Base-by-base conservation (phyloP, 1,284 basidiomycete species). In the Inonotus hispidus region DNA sequence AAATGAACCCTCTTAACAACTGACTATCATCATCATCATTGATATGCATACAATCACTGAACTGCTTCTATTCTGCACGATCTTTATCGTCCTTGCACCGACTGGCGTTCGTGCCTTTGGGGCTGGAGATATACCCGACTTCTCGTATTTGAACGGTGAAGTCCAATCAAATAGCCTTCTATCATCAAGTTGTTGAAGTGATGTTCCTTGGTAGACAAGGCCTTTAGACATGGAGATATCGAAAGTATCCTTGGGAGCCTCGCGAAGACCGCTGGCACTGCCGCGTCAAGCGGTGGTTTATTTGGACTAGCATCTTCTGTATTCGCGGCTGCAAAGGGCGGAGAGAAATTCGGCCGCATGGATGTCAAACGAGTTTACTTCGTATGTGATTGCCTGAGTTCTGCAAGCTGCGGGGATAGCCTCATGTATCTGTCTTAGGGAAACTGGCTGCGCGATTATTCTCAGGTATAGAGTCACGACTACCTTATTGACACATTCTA, bases 191-290 rank as follows among this genome's bases (percentile, higher is more conserved):
- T 25, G 10, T 16, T 29, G 21, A 32, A 19, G 39, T 19, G 25
- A 32, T 54, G 21, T 56, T 45, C 53, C 38, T 54, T 16, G 39
- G 56, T 52, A 84, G 83, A 81, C 71, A 88, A 87, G 71, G 87
- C 87, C 0, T 90, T 85, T 73, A 78, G 87, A 58, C 88, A 90
- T 76, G 87, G 88, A 14, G 88, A 91, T 68, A 89, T 90, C 60
- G 83, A 85, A 72, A 80, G 79, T 64, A 78, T 84, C 61, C 76
- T 87, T 25, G 76, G 77, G 53, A 79, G 77, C 37, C 72, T 88
- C 14, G 79, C 79, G 60, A 89, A 89, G 70, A 75, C 77, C 43
- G 80, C 78, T 23, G 83, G 82, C 46, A 74, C 73, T 50, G 79
- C 72, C 1, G 71, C 73, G 16, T 78, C 78, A n/a, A 76, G 76